A percentile compares a stretch with the other conserved stretches of the same genome.
Evolutionary conservation across 768 basidiomycete species (phyloP).

Genomic region (Tricholoma matsutake): DNA sequence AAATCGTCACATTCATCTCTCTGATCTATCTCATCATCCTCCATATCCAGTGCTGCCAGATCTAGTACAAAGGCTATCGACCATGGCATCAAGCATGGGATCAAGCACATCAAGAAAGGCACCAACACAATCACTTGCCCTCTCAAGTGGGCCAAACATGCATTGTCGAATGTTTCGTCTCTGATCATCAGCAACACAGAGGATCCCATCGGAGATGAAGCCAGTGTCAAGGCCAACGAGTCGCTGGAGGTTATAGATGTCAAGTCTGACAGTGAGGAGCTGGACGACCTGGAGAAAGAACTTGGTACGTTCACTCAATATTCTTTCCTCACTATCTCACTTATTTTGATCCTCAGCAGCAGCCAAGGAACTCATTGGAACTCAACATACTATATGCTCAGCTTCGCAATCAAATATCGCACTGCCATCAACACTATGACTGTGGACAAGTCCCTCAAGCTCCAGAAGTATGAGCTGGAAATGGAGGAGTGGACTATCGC

Average conservation of each 20-base stretch:
- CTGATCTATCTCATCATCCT: no score
- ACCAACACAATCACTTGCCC: background rate
- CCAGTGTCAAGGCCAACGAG: background rate
- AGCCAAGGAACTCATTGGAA: no score
- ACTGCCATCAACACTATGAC: slow-evolving; percentile 19
- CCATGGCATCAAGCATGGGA: background rate
- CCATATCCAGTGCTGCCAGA: no score
- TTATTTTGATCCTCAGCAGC: no score
- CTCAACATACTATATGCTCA: slow-evolving; percentile 18
- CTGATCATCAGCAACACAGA: background rate
- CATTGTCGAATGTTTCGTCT: no score
- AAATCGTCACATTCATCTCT: background rate
- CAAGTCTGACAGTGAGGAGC: background rate
- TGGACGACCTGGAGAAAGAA: no score
- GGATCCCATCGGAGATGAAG: background rate
- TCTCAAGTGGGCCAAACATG: background rate
- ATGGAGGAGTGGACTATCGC: slow-evolving; percentile 18
- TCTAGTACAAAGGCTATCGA: background rate
- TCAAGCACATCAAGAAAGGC: slow-evolving; percentile 1
- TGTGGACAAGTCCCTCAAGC: slow-evolving; percentile 3
- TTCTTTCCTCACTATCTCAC: no score
- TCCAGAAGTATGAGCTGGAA: slow-evolving; percentile 13
- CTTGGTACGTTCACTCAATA: no score
- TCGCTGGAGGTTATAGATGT: background rate
- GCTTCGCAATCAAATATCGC: background rate